Evolutionary conservation across 2,329 filamentous ascomycete species (phyloP), one percentile per base, ranked within the genome.

Genomic region (Alternaria tenuissima): DNA sequence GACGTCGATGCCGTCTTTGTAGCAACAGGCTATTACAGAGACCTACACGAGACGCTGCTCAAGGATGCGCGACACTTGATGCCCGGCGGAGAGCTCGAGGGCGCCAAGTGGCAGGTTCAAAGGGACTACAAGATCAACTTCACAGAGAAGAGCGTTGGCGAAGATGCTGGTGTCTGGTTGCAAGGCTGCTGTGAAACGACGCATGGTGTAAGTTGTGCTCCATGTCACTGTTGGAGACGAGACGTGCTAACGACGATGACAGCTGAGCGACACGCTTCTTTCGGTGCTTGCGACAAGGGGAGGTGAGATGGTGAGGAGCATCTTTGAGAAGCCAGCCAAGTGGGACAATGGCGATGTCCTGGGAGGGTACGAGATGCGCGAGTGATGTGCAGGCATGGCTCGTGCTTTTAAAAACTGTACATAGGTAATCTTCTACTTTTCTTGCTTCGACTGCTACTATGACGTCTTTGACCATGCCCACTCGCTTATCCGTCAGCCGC

Each of bases 121-220:
- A 86, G 94, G 54, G 87, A 97, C 76, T 98, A 98, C 79, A 85
- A 85, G 52, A 87, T 97, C 49, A 82, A 89, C 59, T 93, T 96
- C 75, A 84, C 86, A 49, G 81, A 86, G 1, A 89, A 86, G 30
- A 84, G 86, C 48, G 90, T 98, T 34, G 85, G 88, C n/a, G 75
- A 84, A 0, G 87, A 89, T 44, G 90, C 92, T 14, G 94, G 94
- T 4, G 84, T 98, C 59, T 98, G 92, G 90, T 83, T 98, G 70
- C 95, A 98, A 78, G 94, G 94, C 32, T 97, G 94, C 81, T 96
- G 93, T 76, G 94, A 98, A 82, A 88, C 85, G 63, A 96, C 93
- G 34, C 94, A 98, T 78, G 94, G 94, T 61, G 91, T 94, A 86
- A 88, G 91, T 88, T 42, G 32, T 52, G 9, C 39, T 22, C 30